A percentile compares a stretch with the other conserved stretches of the same genome.
Conservation (phyloP, 1,284 basidiomycete genomes). For the Ustilago esculenta region DNA sequence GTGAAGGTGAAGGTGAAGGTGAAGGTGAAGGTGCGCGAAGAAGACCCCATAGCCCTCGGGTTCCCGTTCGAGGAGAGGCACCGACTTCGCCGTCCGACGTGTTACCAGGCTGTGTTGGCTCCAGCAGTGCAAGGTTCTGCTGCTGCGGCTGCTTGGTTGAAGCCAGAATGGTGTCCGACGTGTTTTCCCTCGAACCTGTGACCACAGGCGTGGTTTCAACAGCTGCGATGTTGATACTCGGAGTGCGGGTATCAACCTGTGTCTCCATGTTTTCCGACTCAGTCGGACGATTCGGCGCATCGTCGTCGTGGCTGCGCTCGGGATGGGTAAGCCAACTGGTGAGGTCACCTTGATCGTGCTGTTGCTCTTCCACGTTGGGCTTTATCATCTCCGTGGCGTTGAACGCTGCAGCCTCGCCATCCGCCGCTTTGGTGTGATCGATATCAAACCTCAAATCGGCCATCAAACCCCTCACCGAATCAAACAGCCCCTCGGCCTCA, state of each 20-base stretch:
- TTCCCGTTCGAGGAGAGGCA: not conserved
- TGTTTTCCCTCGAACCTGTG: not conserved
- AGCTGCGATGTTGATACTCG: conserved; percentile 3
- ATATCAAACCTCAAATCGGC: conserved; percentile 11
- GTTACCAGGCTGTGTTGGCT: not conserved
- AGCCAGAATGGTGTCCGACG: not conserved
- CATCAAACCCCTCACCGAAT: conserved; percentile 23
- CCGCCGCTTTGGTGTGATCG: not conserved
- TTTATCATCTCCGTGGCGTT: no score
- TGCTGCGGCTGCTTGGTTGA: not conserved
- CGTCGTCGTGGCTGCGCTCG: not conserved
- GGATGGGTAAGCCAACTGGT: not conserved
- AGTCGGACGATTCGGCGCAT: not conserved
- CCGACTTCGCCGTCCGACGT: not conserved
- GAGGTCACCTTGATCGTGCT: no score
- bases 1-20: conserved; percentile 1
- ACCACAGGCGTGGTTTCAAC: not conserved
- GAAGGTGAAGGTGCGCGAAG: conserved; percentile 9
- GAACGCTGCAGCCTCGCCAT: not conserved
- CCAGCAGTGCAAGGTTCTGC: conserved; percentile 1
- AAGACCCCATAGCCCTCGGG: conserved; percentile 11
- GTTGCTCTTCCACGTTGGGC: no score
- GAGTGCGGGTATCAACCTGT: not conserved
- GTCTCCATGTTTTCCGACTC: not conserved
- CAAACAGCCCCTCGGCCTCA: conserved; percentile 14